A percentile compares a stretch with the other conserved stretches of the same genome.
Evolutionary conservation across 1,284 basidiomycete genomes (phyloP).

Genomic region (Ceratobasidium sp.): DNA sequence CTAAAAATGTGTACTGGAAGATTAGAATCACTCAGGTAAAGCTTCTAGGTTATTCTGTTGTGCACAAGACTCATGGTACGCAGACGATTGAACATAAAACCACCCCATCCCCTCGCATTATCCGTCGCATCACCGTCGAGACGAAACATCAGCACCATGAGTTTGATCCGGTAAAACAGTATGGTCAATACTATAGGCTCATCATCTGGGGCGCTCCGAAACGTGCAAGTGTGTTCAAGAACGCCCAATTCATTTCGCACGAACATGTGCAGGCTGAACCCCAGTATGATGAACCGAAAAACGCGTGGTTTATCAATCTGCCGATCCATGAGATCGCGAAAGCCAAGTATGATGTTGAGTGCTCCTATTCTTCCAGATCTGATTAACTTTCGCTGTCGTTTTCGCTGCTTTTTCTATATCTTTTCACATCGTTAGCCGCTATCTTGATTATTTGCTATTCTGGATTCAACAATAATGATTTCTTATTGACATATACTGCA

Average conservation of each 20-base stretch:
- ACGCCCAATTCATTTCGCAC: neutral
- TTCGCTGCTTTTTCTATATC: too few relatives aligned
- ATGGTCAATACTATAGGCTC: neutral
- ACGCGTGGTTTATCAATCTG: neutral
- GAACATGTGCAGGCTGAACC: neutral
- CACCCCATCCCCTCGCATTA: neutral
- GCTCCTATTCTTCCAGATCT: neutral
- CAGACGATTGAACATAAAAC: neutral
- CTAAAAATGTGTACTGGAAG: slow-evolving; percentile 19
- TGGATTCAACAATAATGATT: too few relatives aligned
- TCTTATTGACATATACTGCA: too few relatives aligned
- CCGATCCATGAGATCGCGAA: neutral
- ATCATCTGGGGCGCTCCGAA: slow-evolving; percentile 12
- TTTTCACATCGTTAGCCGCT: neutral
- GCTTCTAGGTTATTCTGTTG: neutral
- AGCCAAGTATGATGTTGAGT: neutral
- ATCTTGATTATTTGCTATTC: too few relatives aligned
- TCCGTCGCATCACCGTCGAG: neutral
- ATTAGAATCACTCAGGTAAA: slow-evolving; percentile 7
- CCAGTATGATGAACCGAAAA: neutral
- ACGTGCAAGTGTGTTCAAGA: neutral
- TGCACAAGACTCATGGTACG: neutral
- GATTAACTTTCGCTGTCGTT: neutral
- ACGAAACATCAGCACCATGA: neutral
- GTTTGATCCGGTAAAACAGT: slow-evolving; percentile 10